Evolutionary conservation across 768 basidiomycete species (phyloP), one percentile per base, ranked within the genome.

Genomic region (Mycena kentingensis): DNA sequence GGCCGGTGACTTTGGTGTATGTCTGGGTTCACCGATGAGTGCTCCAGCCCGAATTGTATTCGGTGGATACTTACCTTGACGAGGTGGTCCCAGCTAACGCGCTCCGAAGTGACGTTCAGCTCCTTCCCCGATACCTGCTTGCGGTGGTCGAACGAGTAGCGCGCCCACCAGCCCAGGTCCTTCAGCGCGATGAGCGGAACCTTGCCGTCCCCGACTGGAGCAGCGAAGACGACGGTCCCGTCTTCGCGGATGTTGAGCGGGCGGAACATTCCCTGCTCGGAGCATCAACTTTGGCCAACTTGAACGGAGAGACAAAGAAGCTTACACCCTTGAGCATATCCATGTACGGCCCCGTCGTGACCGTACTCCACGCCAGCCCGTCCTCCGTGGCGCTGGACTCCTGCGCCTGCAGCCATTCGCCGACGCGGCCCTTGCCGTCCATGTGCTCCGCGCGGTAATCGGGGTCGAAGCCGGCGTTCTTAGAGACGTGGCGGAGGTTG

Each of bases 401-500:
- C 52, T 76, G 76, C 6, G 60, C 57, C 45, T 70, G 61, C 47
- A 77, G 60, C 45, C 65, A 76, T 27, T 76, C 76, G 8, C 61
- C 65, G 1, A 77, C 70, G 13, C 71, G 67, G 0, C 73, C 76
- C 60, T 77, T 77, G 2, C 63, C 75, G 48, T 76, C 73, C 58
- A 71, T 65, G 53, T 77, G 76, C 29, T 70, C 73, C 16, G 66
- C 61, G 37, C 63, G 65, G 58, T 76, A 76, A 28, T 63, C 62
- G 4, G 67, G 65, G 36, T 64, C 52, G 47, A 62, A 67, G 19
- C 54, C 60, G 42, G 59, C 54, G 67, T 63, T 44, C 49, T 76
- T 77, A 59, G 68, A 67, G 8, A 63, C 65, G 55, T 77, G 76
- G 55, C 75, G 75, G n/a, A 77, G 61, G 53, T 67, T 73, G 52